Base-by-base conservation (phyloP, 2,329 filamentous ascomycete species). In the Aspergillus brasiliensis region DNA sequence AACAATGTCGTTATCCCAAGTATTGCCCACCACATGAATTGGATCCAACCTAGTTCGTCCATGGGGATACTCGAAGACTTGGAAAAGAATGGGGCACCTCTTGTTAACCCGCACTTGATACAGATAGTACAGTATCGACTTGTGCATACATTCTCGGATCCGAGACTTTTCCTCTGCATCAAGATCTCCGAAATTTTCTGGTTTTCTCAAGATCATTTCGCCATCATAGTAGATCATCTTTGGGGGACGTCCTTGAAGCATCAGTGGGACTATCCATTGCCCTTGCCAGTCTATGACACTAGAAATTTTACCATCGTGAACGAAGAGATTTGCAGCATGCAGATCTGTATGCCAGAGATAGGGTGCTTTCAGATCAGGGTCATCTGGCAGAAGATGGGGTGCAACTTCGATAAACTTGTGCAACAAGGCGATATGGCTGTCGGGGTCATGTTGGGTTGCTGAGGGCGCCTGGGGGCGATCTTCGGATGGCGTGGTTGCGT, bases 281-380 rank as follows among this genome's bases (percentile, higher is more conserved):
- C 72, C 70, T 64, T 80, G 74, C 77, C 78, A 81, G 64, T 81
- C 76, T 54, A 81, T 79, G 5, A 81, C 54, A 53, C 73, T 69
- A 7, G 74, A 73, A 38, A 81, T 73, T 46, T 62, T 65, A 23
- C 70, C 61, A n/a, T 75, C 34, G 27, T 68, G 23, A 11, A 79
- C 70, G 60, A 80, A 80, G 23, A 80, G 65, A 59, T 79, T 81
- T 2, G 66, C 65, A 15, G 72, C 60, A 62, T 75, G 73, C 25
- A 80, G 64, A 65, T 80, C 76, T 31, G 63, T 67, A 67, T 81
- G 76, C 74, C 72, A 79, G 37, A 81, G 58, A n/a, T 69, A 69
- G 15, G 76, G 64, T 38, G 62, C 57, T 51, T 63, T 40, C 11
- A 75, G 38, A 3, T 60, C 57, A 19, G 65, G 31, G 8, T 71